These are phyloP conservation scores for Thalassiosira oceanica DNA, from an alignment of 352 stramenopile genomes.

Conservation along the genomic window DNA sequence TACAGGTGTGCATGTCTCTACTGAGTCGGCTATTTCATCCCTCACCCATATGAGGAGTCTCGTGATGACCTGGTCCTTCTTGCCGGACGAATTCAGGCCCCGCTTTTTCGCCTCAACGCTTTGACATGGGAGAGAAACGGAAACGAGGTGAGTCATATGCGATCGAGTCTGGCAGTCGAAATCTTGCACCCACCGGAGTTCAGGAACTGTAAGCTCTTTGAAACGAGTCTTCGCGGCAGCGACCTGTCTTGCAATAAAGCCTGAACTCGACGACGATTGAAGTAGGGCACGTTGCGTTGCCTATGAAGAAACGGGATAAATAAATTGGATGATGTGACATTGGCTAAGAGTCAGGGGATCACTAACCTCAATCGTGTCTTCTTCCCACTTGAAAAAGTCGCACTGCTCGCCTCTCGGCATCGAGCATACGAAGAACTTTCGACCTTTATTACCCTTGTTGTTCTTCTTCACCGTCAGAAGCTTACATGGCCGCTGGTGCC, in stretches of 20 bases:
- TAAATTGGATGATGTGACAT: conserved; percentile 1
- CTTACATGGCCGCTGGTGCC: conserved; percentile 2
- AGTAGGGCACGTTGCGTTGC: conserved; percentile 50
- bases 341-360: neutral
- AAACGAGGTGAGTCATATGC: conserved; percentile 1
- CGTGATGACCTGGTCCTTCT: conserved; percentile 71
- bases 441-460: conserved; percentile 87
- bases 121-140: neutral
- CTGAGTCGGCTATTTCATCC: conserved; percentile 66
- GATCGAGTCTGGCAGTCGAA: neutral
- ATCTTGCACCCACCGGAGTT: conserved; percentile 43
- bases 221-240: conserved; percentile 55
- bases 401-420: conserved; percentile 86
- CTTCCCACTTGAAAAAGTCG: conserved; percentile 90
- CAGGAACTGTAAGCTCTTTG: conserved; percentile 64
- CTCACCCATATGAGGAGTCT: conserved; percentile 67
- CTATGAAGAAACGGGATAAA: conserved; percentile 7
- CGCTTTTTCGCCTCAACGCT: conserved; percentile 52
- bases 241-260: conserved; percentile 76
- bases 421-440: conserved; percentile 89
- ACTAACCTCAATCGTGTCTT: conserved; percentile 70
- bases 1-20: conserved; percentile 15
- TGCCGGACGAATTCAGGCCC: conserved; percentile 55
- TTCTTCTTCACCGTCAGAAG: conserved; percentile 78
- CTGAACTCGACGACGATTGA: conserved; percentile 67